Conservation (phyloP, 331 rosid genomes). For the Acacia pycnantha region DNA sequence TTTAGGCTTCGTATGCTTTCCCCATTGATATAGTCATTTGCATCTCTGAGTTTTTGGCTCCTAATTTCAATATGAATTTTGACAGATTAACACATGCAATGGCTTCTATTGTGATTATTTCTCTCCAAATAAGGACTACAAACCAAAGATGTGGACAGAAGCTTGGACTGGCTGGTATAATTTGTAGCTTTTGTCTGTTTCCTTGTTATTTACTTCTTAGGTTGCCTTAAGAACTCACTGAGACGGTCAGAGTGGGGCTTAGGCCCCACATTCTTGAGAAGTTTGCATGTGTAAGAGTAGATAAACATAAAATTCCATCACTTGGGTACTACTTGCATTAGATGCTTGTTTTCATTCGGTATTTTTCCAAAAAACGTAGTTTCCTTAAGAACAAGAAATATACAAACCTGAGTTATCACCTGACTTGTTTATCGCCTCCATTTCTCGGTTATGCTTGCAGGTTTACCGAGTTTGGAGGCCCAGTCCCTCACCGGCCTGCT, state of each 20-base stretch:
- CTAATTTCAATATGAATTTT: constrained; percentile 25
- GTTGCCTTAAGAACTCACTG: not conserved
- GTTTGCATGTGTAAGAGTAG: not conserved
- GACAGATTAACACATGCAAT: constrained; percentile 83
- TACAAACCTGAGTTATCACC: not conserved
- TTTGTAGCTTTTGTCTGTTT: constrained; percentile 20
- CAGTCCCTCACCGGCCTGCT: constrained; percentile 92
- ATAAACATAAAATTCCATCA: not conserved
- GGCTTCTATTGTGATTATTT: constrained; percentile 90
- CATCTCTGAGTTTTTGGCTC: not conserved
- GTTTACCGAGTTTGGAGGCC: constrained; percentile 94
- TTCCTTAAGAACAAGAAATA: constrained; percentile 2
- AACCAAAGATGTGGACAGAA: constrained; percentile 97
- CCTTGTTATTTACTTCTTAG: not conserved
- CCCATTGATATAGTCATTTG: not conserved
- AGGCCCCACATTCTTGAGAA: not conserved
- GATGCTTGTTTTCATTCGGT: not conserved
- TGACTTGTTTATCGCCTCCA: constrained; percentile 6
- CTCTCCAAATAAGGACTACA: constrained; percentile 80
- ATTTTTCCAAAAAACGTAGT: not conserved
- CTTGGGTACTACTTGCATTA: not conserved
- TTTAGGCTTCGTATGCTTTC: not conserved
- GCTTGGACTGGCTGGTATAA: constrained; percentile 91
- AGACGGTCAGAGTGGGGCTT: not conserved
- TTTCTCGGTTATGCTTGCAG: constrained; percentile 38